Conservation (phyloP, 2,329 filamentous ascomycete species). For the Diplodia mutila region DNA sequence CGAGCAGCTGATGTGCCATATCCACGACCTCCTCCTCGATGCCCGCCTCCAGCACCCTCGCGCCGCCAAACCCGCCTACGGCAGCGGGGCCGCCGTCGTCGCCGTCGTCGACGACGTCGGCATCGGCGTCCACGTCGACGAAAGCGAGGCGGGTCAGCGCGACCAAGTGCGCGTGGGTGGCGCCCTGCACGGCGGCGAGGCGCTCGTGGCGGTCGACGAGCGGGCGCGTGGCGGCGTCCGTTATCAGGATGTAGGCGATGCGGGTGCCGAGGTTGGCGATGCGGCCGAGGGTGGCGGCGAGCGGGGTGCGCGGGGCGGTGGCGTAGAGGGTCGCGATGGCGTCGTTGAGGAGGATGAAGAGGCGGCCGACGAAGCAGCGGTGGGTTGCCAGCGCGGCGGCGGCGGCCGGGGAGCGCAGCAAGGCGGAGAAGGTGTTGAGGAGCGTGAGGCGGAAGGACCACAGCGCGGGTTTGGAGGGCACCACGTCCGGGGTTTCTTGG, state of each 20-base stretch:
- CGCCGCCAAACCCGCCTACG: constrained; percentile 34
- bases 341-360: constrained; percentile 76
- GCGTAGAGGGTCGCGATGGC: constrained; percentile 65
- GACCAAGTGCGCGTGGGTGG: constrained; percentile 80
- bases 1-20: constrained; percentile 79
- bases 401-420: constrained; percentile 59
- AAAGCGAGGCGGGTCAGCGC: constrained; percentile 84
- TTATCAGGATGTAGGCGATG: constrained; percentile 64
- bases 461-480: constrained; percentile 34
- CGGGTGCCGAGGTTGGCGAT: constrained; percentile 64
- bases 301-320: constrained; percentile 33
- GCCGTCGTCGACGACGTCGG: background rate
- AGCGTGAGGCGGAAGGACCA: constrained; percentile 48
- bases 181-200: constrained; percentile 69
- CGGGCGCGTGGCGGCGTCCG: constrained; percentile 59
- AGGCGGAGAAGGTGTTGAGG: constrained; percentile 43
- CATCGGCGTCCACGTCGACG: constrained; percentile 56
- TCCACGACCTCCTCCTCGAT: constrained; percentile 79
- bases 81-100: background rate
- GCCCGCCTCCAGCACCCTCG: constrained; percentile 73
- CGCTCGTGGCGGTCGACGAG: constrained; percentile 70
- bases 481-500: background rate
- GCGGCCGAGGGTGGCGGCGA: constrained; percentile 47
- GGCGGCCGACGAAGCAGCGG: constrained; percentile 69
- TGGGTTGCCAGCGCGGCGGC: constrained; percentile 69